phyloP scores from a whole-genome alignment of 1,284 basidiomycete genomes.

The Apiotrichum domesticum region DNA sequence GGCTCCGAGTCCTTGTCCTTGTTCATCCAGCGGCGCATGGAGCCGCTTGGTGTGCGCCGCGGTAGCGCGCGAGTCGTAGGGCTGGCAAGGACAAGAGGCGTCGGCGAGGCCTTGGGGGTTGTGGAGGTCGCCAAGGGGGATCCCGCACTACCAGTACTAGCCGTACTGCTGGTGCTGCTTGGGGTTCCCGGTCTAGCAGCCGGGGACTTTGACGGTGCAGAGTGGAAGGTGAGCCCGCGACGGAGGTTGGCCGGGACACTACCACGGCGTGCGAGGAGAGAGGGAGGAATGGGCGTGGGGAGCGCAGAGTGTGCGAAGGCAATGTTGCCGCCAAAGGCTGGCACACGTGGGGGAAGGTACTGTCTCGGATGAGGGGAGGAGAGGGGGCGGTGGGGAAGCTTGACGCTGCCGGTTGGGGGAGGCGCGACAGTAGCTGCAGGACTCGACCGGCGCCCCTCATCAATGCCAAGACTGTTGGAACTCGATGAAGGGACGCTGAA shows the following conservation, averaged over 20 bases:
- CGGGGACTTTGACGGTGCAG: no score
- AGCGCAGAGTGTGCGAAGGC: conserved; percentile 22
- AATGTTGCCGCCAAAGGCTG: conserved; percentile 2
- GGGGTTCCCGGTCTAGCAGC: background rate
- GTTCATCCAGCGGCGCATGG: no score
- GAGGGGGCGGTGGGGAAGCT: no score
- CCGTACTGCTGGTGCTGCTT: background rate
- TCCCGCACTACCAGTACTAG: background rate
- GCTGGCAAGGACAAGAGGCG: no score
- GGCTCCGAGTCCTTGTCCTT: no score
- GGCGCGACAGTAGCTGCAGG: conserved; percentile 10
- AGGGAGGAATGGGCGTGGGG: conserved; percentile 25
- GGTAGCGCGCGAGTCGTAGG: no score
- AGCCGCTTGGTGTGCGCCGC: no score
- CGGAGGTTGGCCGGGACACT: conserved; percentile 1
- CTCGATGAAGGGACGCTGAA: background rate
- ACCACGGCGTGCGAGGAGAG: conserved; percentile 24
- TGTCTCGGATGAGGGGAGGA: background rate
- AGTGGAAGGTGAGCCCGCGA: background rate
- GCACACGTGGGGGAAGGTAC: conserved; percentile 4
- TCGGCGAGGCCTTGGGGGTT: no score
- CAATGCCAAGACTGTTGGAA: background rate
- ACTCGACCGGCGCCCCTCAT: conserved; percentile 14
- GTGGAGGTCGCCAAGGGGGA: no score
- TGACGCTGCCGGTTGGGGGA: background rate